Conservation (phyloP, 352 stramenopile species). For the Globisporangium canariense region DNA sequence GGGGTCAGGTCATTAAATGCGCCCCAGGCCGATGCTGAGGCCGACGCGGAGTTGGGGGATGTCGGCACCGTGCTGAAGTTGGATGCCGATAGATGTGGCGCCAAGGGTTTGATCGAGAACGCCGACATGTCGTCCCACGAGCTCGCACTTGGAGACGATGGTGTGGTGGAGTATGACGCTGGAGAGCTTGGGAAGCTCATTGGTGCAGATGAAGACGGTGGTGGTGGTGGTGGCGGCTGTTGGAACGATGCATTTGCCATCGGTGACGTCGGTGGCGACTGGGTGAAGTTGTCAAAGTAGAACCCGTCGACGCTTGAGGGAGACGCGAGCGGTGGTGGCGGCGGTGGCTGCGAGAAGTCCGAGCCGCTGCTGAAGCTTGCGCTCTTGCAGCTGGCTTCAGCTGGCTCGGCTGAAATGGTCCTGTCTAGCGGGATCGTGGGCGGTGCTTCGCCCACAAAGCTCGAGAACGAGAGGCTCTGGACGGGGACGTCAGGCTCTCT, state of each 20-base stretch:
- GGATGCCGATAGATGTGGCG: slow-evolving; percentile 1
- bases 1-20: slow-evolving; percentile 14
- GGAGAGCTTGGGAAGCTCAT: slow-evolving; percentile 1
- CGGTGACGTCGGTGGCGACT: not conserved
- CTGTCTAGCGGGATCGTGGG: slow-evolving; percentile 8
- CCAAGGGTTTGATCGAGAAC: slow-evolving; percentile 1
- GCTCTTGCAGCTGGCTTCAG: not conserved
- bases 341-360: not conserved
- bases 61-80: slow-evolving; percentile 12
- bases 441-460: slow-evolving; percentile 51
- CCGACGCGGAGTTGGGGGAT: not conserved
- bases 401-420: not conserved
- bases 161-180: not conserved
- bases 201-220: not conserved
- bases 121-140: slow-evolving; percentile 14
- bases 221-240: not conserved
- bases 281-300: slow-evolving; percentile 8
- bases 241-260: not conserved
- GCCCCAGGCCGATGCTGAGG: slow-evolving; percentile 4
- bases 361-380: not conserved
- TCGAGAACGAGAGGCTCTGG: slow-evolving; percentile 54
- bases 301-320: slow-evolving; percentile 16
- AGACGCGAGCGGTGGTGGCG: slow-evolving; percentile 9
- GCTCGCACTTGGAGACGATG: slow-evolving; percentile 4
- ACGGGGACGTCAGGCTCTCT: slow-evolving; percentile 23